A percentile compares a stretch with the other conserved stretches of the same genome.
Conservation (phyloP, 2,329 filamentous ascomycete species). For the Sclerotiophoma versabilis region DNA sequence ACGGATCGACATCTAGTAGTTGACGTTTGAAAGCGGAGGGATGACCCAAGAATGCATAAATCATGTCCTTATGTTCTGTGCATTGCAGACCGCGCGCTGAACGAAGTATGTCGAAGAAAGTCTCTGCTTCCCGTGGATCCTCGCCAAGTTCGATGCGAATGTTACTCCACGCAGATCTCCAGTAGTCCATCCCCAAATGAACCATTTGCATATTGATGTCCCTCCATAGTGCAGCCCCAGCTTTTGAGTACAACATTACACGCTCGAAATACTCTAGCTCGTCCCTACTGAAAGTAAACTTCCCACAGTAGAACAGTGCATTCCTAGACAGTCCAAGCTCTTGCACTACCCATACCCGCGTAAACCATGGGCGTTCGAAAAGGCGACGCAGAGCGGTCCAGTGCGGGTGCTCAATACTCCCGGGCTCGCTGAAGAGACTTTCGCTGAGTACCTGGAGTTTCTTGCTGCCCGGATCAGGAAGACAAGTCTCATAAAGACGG, state of each 20-base stretch:
- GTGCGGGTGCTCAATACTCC: neutral
- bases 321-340: slow-evolving; percentile 12
- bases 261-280: neutral
- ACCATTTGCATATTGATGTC: neutral
- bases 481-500: neutral
- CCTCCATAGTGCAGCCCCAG: neutral
- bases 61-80: slow-evolving; percentile 7
- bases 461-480: neutral
- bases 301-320: slow-evolving; percentile 7
- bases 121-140: slow-evolving; percentile 6
- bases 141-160: slow-evolving; percentile 6
- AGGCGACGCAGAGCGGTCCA: neutral
- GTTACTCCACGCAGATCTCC: neutral
- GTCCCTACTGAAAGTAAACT: neutral
- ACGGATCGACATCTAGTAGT: slow-evolving; percentile 5
- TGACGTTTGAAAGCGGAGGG: slow-evolving; percentile 17
- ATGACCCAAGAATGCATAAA: slow-evolving; percentile 20
- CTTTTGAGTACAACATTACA: neutral
- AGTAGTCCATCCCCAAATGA: neutral
- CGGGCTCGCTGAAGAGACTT: neutral
- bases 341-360: slow-evolving; percentile 20
- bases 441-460: neutral
- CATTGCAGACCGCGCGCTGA: neutral
- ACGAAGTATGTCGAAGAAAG: slow-evolving; percentile 10
- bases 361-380: slow-evolving; percentile 11